Evolutionary conservation across 2,329 filamentous ascomycete genomes (phyloP), one percentile per base, ranked within the genome.

Genomic region (Coniella lustricola): DNA sequence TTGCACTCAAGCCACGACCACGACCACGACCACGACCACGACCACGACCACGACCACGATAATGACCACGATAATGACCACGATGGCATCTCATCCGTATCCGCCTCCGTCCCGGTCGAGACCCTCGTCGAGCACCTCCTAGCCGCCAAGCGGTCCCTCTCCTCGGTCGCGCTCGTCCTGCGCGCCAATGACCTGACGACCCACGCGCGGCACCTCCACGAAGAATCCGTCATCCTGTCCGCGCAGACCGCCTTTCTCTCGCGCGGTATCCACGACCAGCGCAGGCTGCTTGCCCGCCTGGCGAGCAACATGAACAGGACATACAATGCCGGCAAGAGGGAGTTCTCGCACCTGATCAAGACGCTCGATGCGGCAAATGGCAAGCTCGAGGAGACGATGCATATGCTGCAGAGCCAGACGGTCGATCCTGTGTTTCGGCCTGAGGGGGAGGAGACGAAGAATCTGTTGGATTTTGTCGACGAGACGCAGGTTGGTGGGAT

Each of bases 121-220:
- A 82, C 81, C 20, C 81, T 97, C 37, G 87, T 96, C 48, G 79
- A 82, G 46, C 83, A 95, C 67, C 84, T 96, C 32, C 81, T 96
- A 35, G 84, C 85, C 25, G 87, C 91, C 8, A 96, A 96, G 64
- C 82, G 88, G 38, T 90, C 90, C 1, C 77, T 97, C 4, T 87
- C 86, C 14, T 89, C 89, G 10, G 90, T 94, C 64, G 81, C 76
- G 36, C 82, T 87, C 52, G 88, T 96, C 44, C 84, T 87, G 62
- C 86, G 87, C 51, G 90, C 90, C 55, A 90, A 93, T 62, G 86
- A 94, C 60, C 82, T 96, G 48, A 85, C 93, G 38, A 88, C 81
- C 17, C 74, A 79, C 13, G 88, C 90, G 4, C 84, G 89, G 31
- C 71, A 76, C 29, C 79, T 87, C 31, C 75, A 95, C 55, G 87